These are phyloP conservation scores for Plasmodium reichenowi DNA, from an alignment of 169 alveolate genomes.

Conservation along the genomic window DNA sequence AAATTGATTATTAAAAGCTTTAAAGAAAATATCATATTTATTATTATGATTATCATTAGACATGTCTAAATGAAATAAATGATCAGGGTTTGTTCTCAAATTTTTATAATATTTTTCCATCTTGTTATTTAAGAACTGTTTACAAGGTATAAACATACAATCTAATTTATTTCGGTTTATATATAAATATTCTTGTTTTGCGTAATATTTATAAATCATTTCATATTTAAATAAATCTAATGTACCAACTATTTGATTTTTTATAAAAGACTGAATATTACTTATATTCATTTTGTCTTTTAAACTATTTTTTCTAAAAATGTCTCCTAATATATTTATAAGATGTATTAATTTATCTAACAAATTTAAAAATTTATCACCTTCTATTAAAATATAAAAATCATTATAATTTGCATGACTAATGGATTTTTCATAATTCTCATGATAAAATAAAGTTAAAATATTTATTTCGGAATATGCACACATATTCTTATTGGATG, in stretches of 20 bases:
- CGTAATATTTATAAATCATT: slow-evolving; percentile 63
- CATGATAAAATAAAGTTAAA: slow-evolving; percentile 61
- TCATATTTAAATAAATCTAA: slow-evolving; percentile 68
- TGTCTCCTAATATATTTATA: slow-evolving; percentile 44
- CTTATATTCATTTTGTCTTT: slow-evolving; percentile 21
- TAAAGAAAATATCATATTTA: slow-evolving; percentile 18
- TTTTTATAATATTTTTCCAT: slow-evolving; percentile 36
- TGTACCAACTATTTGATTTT: slow-evolving; percentile 66
- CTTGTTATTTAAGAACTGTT: slow-evolving; percentile 36
- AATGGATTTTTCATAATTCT: slow-evolving; percentile 71
- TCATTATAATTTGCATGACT: slow-evolving; percentile 49
- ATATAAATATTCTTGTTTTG: slow-evolving; percentile 54
- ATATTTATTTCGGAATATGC: slow-evolving; percentile 29
- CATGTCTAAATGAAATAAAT: background rate
- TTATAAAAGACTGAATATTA: slow-evolving; percentile 17
- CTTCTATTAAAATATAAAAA: slow-evolving; percentile 32
- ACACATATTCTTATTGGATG: slow-evolving; percentile 1
- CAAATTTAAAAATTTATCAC: slow-evolving; percentile 1
- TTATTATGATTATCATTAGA: background rate
- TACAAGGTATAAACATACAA: slow-evolving; percentile 76
- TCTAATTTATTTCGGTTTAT: slow-evolving; percentile 36
- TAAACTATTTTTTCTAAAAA: slow-evolving; percentile 30
- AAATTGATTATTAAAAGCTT: slow-evolving; percentile 69
- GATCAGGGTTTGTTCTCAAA: slow-evolving; percentile 4
- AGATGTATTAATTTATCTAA: slow-evolving; percentile 20